Conservation (phyloP, 2,329 filamentous ascomycete genomes). For the Aspergillus versicolor region DNA sequence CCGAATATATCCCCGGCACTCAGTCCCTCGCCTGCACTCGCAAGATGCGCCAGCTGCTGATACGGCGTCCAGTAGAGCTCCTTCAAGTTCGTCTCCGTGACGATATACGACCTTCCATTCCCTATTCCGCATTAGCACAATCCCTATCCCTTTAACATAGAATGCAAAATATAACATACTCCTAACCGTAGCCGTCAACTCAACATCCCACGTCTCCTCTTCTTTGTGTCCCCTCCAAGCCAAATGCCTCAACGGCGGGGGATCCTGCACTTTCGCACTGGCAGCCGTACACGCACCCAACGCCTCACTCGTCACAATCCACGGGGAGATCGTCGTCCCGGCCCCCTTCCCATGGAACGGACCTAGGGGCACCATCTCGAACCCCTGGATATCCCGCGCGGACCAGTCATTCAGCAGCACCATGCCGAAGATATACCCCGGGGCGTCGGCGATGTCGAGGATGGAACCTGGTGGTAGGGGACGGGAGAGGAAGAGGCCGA, state of each 20-base stretch:
- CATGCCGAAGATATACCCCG: conserved; percentile 62
- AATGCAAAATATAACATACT: neutral
- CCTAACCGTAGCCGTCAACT: conserved; percentile 10
- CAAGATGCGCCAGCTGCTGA: conserved; percentile 24
- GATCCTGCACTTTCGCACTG: conserved; percentile 2
- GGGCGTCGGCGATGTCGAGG: conserved; percentile 43
- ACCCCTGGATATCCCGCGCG: conserved; percentile 59
- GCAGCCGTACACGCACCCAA: conserved; percentile 27
- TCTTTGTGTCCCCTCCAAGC: neutral
- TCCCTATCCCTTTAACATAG: too few species aligned
- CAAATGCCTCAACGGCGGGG: conserved; percentile 10
- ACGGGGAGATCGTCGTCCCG: conserved; percentile 58
- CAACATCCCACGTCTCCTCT: conserved; percentile 12
- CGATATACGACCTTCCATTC: conserved; percentile 22
- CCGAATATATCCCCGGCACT: conserved; percentile 26
- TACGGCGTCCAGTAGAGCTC: conserved; percentile 28
- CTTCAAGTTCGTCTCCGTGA: conserved; percentile 23
- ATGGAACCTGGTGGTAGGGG: conserved; percentile 40
- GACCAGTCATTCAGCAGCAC: conserved; percentile 62
- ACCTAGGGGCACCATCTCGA: conserved; percentile 61
- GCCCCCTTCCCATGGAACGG: conserved; percentile 62
- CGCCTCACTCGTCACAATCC: conserved; percentile 60
- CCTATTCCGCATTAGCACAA: neutral
- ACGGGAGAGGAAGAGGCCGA: conserved; percentile 47
- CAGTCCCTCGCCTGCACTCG: conserved; percentile 23